Conservation (phyloP, 2,329 filamentous ascomycete species). For the Aspergillus sclerotialis region DNA sequence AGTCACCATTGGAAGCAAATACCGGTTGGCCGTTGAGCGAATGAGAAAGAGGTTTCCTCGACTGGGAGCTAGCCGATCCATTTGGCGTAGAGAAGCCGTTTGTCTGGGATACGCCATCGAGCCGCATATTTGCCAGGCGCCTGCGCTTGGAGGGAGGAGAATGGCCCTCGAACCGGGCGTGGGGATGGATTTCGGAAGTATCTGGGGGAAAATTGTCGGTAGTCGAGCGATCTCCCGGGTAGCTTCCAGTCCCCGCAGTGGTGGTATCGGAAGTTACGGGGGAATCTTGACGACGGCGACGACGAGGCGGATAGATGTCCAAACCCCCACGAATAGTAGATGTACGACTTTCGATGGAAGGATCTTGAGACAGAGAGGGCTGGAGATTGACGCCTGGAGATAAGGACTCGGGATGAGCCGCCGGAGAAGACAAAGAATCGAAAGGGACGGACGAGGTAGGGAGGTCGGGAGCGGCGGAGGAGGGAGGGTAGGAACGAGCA, state of each 20-base stretch:
- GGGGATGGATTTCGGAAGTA: constrained; percentile 14
- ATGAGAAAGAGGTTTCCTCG: constrained; percentile 40
- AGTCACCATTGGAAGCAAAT: constrained; percentile 30
- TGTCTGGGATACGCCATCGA: constrained; percentile 49
- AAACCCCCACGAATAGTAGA: constrained; percentile 7
- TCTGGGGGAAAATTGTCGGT: constrained; percentile 20
- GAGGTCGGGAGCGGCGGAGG: constrained; percentile 62
- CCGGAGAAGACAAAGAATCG: constrained; percentile 43
- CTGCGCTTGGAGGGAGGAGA: constrained; percentile 50
- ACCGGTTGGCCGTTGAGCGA: constrained; percentile 51
- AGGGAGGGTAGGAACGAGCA: constrained; percentile 44
- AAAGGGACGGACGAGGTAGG: constrained; percentile 52
- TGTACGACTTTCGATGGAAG: constrained; percentile 7
- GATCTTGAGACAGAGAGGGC: constrained; percentile 13
- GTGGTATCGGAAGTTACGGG: constrained; percentile 17
- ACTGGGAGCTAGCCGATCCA: constrained; percentile 42
- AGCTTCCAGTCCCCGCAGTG: constrained; percentile 14
- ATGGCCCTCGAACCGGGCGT: constrained; percentile 23
- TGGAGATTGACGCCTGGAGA: constrained; percentile 17
- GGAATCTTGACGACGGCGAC: constrained; percentile 25
- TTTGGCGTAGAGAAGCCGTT: constrained; percentile 55
- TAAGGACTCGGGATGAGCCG: constrained; percentile 12
- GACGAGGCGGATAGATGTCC: constrained; percentile 12
- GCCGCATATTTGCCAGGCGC: constrained; percentile 56
- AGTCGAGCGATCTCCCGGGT: constrained; percentile 16